Conservation (phyloP, 106 monocot genomes). For the Dendrobium officinale region DNA sequence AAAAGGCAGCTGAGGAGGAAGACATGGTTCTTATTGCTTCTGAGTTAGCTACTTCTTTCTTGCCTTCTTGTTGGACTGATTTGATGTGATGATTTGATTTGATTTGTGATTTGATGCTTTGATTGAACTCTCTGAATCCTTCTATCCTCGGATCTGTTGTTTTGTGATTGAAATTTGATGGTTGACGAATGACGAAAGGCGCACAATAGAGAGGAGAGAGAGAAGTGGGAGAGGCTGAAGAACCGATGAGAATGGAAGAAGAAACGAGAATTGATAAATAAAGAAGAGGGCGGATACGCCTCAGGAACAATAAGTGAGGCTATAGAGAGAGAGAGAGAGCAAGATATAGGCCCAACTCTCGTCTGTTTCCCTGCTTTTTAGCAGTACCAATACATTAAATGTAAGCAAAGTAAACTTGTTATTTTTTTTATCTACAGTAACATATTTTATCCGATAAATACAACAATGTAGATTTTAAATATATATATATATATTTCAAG, state of each 20-base stretch:
- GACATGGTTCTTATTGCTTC: slow-evolving; percentile 28
- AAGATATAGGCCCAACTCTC: slow-evolving; percentile 13
- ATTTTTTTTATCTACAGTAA: no score
- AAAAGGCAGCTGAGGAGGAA: slow-evolving; percentile 59
- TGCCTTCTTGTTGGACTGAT: not conserved
- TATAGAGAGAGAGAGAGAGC: slow-evolving; percentile 3
- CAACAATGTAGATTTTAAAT: no score
- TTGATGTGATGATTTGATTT: slow-evolving; percentile 14
- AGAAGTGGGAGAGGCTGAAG: slow-evolving; percentile 7
- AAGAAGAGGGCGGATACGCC: slow-evolving; percentile 13
- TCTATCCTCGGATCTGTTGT: slow-evolving; percentile 77
- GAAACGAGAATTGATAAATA: slow-evolving; percentile 6
- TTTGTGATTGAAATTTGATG: slow-evolving; percentile 18
- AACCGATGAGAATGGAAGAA: slow-evolving; percentile 11
- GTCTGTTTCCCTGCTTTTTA: slow-evolving; percentile 8
- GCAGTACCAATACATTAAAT: not conserved
- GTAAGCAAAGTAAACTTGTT: no score
- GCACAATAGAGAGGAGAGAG: not conserved
- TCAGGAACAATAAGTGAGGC: slow-evolving; percentile 8
- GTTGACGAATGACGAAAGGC: no score
- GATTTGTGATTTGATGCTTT: slow-evolving; percentile 57
- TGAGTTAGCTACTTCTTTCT: not conserved
- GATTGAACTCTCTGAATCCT: slow-evolving; percentile 33
- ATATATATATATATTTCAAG: no score
- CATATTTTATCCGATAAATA: no score